Conservation (phyloP, 2,329 filamentous ascomycete species). For the Ophiostoma piceae region DNA sequence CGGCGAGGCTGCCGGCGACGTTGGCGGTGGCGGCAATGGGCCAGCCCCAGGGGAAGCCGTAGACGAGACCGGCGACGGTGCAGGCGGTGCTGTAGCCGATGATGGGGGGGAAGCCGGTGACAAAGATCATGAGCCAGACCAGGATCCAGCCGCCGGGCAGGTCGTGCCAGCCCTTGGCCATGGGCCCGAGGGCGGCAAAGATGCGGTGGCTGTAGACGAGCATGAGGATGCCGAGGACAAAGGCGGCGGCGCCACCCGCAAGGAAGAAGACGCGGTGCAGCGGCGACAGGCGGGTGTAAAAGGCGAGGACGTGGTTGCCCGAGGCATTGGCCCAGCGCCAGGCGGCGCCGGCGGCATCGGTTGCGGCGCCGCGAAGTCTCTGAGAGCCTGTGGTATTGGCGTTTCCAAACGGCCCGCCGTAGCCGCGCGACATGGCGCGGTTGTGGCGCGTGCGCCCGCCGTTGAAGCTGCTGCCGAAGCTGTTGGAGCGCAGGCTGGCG, state of each 20-base stretch:
- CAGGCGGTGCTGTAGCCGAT: constrained; percentile 77
- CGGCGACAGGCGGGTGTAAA: constrained; percentile 51
- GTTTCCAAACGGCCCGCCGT: background rate
- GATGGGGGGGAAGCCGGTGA: constrained; percentile 77
- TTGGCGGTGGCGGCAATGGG: constrained; percentile 75
- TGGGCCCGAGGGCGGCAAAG: constrained; percentile 67
- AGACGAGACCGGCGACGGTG: constrained; percentile 52
- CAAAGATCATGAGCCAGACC: constrained; percentile 68
- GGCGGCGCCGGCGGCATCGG: background rate
- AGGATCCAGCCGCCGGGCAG: constrained; percentile 68
- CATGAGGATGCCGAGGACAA: constrained; percentile 59
- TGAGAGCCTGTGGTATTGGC: background rate
- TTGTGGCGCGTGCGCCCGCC: constrained; percentile 3
- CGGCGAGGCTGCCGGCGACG: constrained; percentile 67
- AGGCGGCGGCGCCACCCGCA: constrained; percentile 45
- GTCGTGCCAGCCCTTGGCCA: constrained; percentile 71
- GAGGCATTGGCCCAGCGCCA: constrained; percentile 12
- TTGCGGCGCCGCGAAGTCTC: background rate
- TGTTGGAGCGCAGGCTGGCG: constrained; percentile 1
- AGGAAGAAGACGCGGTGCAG: constrained; percentile 58
- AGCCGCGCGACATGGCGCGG: background rate
- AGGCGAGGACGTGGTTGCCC: constrained; percentile 15
- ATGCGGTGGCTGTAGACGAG: constrained; percentile 74
- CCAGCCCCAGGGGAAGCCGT: constrained; percentile 63
- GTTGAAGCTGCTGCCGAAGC: background rate